Base-by-base conservation (phyloP, 768 basidiomycete genomes). In the Tulasnella sp. region DNA sequence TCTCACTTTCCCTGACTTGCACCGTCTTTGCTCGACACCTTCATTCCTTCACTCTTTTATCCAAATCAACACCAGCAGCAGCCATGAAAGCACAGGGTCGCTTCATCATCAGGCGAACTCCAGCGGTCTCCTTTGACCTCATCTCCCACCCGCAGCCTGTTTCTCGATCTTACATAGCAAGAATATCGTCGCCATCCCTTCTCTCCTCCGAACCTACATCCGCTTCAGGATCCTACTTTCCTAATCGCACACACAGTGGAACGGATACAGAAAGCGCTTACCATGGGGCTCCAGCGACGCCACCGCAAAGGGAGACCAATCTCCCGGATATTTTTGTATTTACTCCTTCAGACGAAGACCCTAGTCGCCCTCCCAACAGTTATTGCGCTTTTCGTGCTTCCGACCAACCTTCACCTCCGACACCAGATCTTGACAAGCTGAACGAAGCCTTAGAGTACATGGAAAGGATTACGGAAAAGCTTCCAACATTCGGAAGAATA, bases 381-480 rank as follows among this genome's bases (percentile, higher is more conserved):
- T 68, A 45, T 34, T 76, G 75, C 75, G 67, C 67, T 14, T 76
- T 76, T 40, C 68, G 67, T 19, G 75, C 75, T 9, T 37, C 37
- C 25, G 75, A 76, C 0, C 73, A 42, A 29, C 67, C 75, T 3
- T 68, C 58, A 9, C 75, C 75, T 19, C 58, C 58, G 0, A 76
- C 75, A 29, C 75, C 75, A 15, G 75, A 76, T 39, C 58, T 69
- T 19, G 29, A 12, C 37, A 67, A 71, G 67, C 67, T 76, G 31
- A 37, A 68, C 29, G 75, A 68, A 37, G 75, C 67, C 17, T 39
- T 76, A 36, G 75, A 67, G 39, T 38, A 29, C 29, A 37, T 76
- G 45, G 75, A 76, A 70, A 76, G 40, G 75, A 39, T 76, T 17
- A 76, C 75, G 67, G 75, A 68, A 29, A 37, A 70, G n/a, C 69